Conservation (phyloP, 2,329 filamentous ascomycete species). For the Parascedosporium putredinis region DNA sequence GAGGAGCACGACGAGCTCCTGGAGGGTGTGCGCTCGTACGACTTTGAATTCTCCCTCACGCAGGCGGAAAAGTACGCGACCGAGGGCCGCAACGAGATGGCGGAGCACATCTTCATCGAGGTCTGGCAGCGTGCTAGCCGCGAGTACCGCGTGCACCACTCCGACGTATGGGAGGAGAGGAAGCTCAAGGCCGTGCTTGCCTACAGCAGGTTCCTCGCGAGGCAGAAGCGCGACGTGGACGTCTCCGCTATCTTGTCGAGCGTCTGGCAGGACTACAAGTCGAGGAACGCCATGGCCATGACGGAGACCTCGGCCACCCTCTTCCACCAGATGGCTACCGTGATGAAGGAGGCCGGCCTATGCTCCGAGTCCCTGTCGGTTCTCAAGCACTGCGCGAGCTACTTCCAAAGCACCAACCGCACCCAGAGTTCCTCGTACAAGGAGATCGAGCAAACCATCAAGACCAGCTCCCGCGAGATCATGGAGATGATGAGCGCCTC, state of each 20-base stretch:
- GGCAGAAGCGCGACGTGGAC: slow-evolving; percentile 32
- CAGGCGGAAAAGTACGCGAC: slow-evolving; percentile 26
- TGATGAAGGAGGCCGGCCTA: slow-evolving; percentile 34
- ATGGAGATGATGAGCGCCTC: slow-evolving; percentile 26
- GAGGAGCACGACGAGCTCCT: slow-evolving; percentile 28
- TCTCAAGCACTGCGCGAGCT: slow-evolving; percentile 29
- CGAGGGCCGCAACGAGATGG: slow-evolving; percentile 20
- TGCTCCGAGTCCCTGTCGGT: slow-evolving; percentile 33
- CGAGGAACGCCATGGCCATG: slow-evolving; percentile 25
- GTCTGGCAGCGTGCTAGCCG: slow-evolving; percentile 40
- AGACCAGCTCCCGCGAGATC: slow-evolving; percentile 29
- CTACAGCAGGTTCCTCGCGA: slow-evolving; percentile 35
- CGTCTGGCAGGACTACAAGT: slow-evolving; percentile 38
- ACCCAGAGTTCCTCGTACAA: slow-evolving; percentile 22
- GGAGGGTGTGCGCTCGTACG: slow-evolving; percentile 14
- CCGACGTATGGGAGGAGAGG: slow-evolving; percentile 33
- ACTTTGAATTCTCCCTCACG: slow-evolving; percentile 10
- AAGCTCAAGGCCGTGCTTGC: slow-evolving; percentile 34
- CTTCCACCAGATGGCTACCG: slow-evolving; percentile 28
- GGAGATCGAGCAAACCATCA: slow-evolving; percentile 31
- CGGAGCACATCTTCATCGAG: slow-evolving; percentile 36
- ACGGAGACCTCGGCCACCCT: slow-evolving; percentile 26
- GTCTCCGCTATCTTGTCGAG: slow-evolving; percentile 32
- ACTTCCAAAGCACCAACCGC: slow-evolving; percentile 25
- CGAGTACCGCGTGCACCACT: slow-evolving; percentile 29